Conservation (phyloP, 2,329 filamentous ascomycete genomes). For the Zymoseptoria passerinii region DNA sequence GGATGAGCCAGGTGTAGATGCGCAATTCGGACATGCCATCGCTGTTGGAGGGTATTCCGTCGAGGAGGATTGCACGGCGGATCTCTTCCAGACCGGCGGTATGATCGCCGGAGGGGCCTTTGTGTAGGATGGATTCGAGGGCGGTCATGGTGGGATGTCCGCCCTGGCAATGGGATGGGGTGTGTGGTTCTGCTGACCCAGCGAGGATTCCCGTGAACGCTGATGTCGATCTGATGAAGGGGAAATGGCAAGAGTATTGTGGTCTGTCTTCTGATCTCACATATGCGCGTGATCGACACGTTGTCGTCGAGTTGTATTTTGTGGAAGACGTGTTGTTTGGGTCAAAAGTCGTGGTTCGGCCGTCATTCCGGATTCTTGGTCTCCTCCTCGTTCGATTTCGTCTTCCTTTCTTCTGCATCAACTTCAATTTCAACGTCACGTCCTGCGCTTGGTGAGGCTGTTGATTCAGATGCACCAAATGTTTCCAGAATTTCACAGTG, state of each 20-base stretch:
- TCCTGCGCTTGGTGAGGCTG: neutral
- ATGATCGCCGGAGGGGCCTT: constrained; percentile 68
- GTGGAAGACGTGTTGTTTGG: neutral
- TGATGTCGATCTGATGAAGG: no score
- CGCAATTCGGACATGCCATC: constrained; percentile 86
- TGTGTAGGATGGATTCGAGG: constrained; percentile 70
- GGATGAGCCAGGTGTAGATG: constrained; percentile 92
- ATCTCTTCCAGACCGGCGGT: constrained; percentile 59
- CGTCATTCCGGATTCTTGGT: neutral
- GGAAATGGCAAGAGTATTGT: no score
- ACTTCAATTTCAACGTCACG: neutral
- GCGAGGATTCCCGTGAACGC: no score
- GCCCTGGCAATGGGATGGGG: neutral
- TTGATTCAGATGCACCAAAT: neutral
- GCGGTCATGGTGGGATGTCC: constrained; percentile 22
- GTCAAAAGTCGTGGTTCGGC: neutral
- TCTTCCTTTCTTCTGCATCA: neutral
- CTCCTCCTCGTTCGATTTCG: neutral
- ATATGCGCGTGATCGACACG: neutral
- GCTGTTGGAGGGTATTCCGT: constrained; percentile 66
- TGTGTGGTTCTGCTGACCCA: no score
- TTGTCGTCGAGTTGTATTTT: neutral
- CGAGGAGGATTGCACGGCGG: constrained; percentile 64
- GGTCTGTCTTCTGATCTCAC: neutral
- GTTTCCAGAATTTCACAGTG: neutral